A percentile compares a stretch with the other conserved stretches of the same genome.
Conservation (phyloP, 176 grass and related monocot genomes). For the Thinopyrum elongatum region DNA sequence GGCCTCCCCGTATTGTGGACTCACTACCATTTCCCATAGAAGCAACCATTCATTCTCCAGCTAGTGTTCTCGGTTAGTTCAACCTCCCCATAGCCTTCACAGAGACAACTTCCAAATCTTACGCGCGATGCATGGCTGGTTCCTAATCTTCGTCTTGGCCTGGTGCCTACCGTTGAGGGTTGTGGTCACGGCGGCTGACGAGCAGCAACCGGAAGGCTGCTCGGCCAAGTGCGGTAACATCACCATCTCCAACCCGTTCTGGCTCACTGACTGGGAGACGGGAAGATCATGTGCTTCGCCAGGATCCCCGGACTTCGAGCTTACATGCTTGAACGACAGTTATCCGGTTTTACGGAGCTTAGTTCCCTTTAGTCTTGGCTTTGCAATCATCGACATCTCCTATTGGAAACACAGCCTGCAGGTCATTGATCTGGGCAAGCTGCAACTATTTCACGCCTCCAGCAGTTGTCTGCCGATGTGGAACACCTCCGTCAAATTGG, state of each 20-base stretch:
- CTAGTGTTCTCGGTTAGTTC: no score
- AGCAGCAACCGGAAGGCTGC: neutral
- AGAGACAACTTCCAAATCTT: no score
- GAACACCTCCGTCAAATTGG: slow-evolving; percentile 18
- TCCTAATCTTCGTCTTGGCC: no score
- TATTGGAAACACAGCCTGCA: slow-evolving; percentile 5
- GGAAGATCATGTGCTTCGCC: neutral
- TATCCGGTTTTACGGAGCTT: neutral
- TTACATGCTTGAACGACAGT: neutral
- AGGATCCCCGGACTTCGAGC: neutral
- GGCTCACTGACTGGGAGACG: neutral
- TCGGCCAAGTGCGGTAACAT: slow-evolving; percentile 29
- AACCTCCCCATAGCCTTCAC: no score
- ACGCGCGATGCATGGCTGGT: no score
- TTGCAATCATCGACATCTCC: slow-evolving; percentile 22
- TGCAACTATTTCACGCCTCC: neutral
- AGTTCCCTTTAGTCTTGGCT: neutral
- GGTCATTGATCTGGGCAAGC: slow-evolving; percentile 21
- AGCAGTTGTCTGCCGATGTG: neutral
- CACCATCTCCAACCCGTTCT: neutral
- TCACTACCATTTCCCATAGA: no score
- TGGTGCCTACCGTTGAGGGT: neutral
- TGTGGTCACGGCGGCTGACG: neutral
- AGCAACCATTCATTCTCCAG: no score
- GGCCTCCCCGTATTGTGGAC: no score